Evolutionary conservation across 1,284 basidiomycete species (phyloP), one percentile per base, ranked within the genome.

Genomic region (Mycosarcoma mackinlayi): DNA sequence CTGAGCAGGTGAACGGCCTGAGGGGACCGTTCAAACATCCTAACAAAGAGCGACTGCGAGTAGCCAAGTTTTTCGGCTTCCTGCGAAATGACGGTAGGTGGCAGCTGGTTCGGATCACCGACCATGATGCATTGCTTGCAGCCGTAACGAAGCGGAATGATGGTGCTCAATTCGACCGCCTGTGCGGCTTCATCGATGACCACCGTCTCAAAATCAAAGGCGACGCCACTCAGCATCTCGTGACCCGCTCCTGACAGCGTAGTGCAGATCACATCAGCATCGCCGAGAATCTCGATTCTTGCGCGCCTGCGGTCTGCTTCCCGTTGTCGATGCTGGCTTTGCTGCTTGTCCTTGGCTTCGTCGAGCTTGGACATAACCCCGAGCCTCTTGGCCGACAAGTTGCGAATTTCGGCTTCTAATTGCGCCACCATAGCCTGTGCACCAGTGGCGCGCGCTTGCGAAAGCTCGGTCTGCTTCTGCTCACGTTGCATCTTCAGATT

Each of bases 111-210:
- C 25, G 95, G 96, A 85, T 99, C 96, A 37, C 96, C 96, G 44
- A 99, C 94, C 88, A 99, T 89, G 67, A 98, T 90, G 79, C 93
- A 97, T 31, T 89, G 88, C 54, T 87, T 87, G 77, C 89, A 92
- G 31, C 88, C 88, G 84, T 94, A 98, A 79, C 92, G 94, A 57
- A 99, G 86, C 34, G 96, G 96, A 66, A 99, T 98, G 59, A 99
- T 84, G n/a, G 94, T 93, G 78, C 92, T 94, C 56, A 98, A 86
- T 83, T 99, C 96, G 44, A 98, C 91, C 4, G 94, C 92, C 84
- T 99, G 96, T 1, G 95, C 95, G 0, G 96, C 96, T 83, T 99
- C 96, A 80, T 99, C 96, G 70, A 98, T 96, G 78, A 99, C 90
- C 67, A 98, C 89, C 82, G 96, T 93, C 76, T 97, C 94, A 79